Evolutionary conservation across 257 asterid species (phyloP).

Genomic region (Plantago ovata): DNA sequence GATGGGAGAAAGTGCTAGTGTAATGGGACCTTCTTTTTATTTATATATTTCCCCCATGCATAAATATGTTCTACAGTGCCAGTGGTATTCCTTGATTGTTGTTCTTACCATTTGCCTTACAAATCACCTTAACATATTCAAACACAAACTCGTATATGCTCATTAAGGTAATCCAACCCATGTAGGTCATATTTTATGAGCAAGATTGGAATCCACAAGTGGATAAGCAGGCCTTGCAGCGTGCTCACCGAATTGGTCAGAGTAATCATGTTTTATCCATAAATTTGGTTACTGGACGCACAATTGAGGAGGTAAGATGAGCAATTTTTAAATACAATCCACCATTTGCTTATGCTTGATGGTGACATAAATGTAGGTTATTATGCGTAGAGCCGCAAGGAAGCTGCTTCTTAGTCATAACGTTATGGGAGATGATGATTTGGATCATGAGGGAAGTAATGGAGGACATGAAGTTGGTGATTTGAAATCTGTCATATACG

Average conservation of each 20-base stretch:
- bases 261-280: slow-evolving; percentile 70
- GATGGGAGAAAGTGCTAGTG: not conserved
- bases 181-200: slow-evolving; percentile 90
- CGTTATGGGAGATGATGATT: slow-evolving; percentile 66
- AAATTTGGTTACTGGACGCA: slow-evolving; percentile 67
- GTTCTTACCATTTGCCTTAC: not conserved
- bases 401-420: slow-evolving; percentile 81
- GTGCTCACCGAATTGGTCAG: slow-evolving; percentile 97
- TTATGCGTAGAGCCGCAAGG: slow-evolving; percentile 82
- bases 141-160: not conserved
- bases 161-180: slow-evolving; percentile 16
- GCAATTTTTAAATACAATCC: slow-evolving; percentile 1
- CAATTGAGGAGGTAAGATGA: slow-evolving; percentile 80
- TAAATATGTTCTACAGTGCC: not conserved
- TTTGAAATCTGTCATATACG: slow-evolving; percentile 70
- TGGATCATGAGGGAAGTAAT: slow-evolving; percentile 49
- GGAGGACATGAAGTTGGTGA: slow-evolving; percentile 62
- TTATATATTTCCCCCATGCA: no score
- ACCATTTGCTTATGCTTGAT: slow-evolving; percentile 23
- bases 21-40: not conserved
- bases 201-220: slow-evolving; percentile 99
- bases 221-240: slow-evolving; percentile 97
- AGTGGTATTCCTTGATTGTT: not conserved
- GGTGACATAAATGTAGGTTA: slow-evolving; percentile 49
- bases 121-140: not conserved